Evolutionary conservation across 805 yeast genomes (phyloP), one percentile per base, ranked within the genome.

Genomic region (Scheffersomyces ergatensis): DNA sequence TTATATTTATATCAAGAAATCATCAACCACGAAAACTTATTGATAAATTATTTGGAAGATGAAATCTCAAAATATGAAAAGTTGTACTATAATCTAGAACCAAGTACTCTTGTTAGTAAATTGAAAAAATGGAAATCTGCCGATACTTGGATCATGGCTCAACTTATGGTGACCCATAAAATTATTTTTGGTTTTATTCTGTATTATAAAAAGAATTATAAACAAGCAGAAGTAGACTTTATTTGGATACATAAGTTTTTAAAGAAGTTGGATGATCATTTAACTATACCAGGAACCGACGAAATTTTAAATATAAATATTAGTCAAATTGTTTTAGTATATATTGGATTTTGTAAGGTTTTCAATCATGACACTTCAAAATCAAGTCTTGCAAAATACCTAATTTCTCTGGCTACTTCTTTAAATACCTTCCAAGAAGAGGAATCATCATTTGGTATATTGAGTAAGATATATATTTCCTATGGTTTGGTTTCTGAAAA

Each of bases 401-500:
- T 29, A 5, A 29, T 18, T 14, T 8, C 18, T 5, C 18, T 29
- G 32, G 32, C 32, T 14, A 29, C 32, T 5, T 29, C 32, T 6
- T 29, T 29, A 29, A 29, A 29, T 29, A 13, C 7, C n/a, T 8
- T n/a, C 15, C 7, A 6, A 29, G 32, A 29, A 29, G 32, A 29
- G 18, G 18, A 29, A 14, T n/a, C 17, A 14, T n/a, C 18, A 14
- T 29, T 12, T 4, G 7, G 7, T 5, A 15, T 29, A n/a, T 8
- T 9, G 17, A 13, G 16, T 33, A 16, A 37, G 27, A 5, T 37
- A 5, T 11, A 21, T 21, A 12, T 9, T 30, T 2, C 20, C 25
- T 3, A 40, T 26, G 16, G 25, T 11, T 29, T 29, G 14, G 16
- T 34, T 14, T 30, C 38, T 14, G 25, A 34, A 38, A 23, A 29